Evolutionary conservation across 495 filamentous ascomycete species (phyloP), one percentile per base, ranked within the genome.

Genomic region (Talaromyces borbonicus): DNA sequence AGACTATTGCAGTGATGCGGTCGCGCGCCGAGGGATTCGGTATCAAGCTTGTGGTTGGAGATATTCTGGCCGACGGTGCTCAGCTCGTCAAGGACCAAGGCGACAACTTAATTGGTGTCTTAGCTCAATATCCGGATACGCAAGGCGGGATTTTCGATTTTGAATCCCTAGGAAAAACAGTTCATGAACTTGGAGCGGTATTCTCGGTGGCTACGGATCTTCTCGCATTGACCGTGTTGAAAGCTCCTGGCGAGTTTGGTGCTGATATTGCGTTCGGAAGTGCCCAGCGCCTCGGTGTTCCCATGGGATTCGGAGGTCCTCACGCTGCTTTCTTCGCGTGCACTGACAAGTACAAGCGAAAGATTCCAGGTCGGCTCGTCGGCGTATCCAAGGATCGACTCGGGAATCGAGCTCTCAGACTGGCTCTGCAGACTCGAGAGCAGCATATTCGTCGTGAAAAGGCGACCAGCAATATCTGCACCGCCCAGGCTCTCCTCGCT

Each of bases 391-490:
- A 93, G 64, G 92, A 98, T 56, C 74, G 92, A 45, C 68, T 90
- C 6, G 92, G 92, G 6, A 78, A 85, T 50, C 78, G 74, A 11
- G 92, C 92, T n/a, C 80, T 92, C 52, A 71, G 92, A 57, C 67
- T 98, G 56, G 85, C 92, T 18, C 66, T 98, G 35, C 92, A 98
- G 67, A 98, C 92, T 9, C 72, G 92, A 57, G 92, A 98, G 66
- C 92, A 98, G 64, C 92, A 98, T 59, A 98, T 98, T 61, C 76
- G 92, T 53, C 78, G 92, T 56, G 92, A 98, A 64, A 98, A 98
- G 75, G 92, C 92, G 1, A 98, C 92, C 5, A 95, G 89, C 71
- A 98, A 98, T 63, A 94, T 98, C 48, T 98, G 92, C 66, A 98
- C 92, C 16, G 92, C 92, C 5, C 92, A 98, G 61, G 92, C 92